Conservation (phyloP, 2,329 filamentous ascomycete genomes). For the Didymellaceae sp. region DNA sequence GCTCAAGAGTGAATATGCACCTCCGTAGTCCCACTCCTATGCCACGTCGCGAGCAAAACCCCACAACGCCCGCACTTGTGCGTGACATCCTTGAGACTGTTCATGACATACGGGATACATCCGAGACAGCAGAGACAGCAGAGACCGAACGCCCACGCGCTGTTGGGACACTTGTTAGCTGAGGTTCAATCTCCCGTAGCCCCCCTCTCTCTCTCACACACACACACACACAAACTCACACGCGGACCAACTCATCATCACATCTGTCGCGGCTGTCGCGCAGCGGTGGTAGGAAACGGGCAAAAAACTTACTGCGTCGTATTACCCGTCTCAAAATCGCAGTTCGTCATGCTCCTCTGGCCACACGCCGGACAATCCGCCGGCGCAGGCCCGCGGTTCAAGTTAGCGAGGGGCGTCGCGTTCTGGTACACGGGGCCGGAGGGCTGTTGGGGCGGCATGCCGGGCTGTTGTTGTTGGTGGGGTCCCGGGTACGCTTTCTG, state of each 20-base stretch:
- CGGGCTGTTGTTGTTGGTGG: conserved; percentile 32
- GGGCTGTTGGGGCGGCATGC: conserved; percentile 46
- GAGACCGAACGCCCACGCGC: conserved; percentile 55
- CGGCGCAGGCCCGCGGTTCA: conserved; percentile 48
- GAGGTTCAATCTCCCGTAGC: not conserved
- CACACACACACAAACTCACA: too few relatives aligned
- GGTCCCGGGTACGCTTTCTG: conserved; percentile 11
- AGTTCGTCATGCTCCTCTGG: conserved; percentile 49
- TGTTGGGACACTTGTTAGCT: conserved; percentile 30
- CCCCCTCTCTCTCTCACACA: too few relatives aligned
- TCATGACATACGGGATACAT: conserved; percentile 58
- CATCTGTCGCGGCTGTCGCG: too few relatives aligned
- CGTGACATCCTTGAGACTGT: conserved; percentile 56
- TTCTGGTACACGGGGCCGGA: conserved; percentile 45
- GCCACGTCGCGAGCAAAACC: conserved; percentile 55
- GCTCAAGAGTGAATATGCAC: conserved; percentile 50
- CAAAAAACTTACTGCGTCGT: conserved; percentile 49
- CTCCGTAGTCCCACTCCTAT: conserved; percentile 56
- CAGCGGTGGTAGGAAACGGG: too few relatives aligned
- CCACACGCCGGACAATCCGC: conserved; percentile 58
- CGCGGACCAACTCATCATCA: too few relatives aligned
- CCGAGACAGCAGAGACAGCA: conserved; percentile 55
- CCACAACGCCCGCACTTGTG: conserved; percentile 58
- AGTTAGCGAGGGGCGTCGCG: conserved; percentile 42
- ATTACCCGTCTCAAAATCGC: conserved; percentile 46